phyloP scores from a whole-genome alignment of 495 filamentous ascomycete genomes.

The Daldinia vernicosa region DNA sequence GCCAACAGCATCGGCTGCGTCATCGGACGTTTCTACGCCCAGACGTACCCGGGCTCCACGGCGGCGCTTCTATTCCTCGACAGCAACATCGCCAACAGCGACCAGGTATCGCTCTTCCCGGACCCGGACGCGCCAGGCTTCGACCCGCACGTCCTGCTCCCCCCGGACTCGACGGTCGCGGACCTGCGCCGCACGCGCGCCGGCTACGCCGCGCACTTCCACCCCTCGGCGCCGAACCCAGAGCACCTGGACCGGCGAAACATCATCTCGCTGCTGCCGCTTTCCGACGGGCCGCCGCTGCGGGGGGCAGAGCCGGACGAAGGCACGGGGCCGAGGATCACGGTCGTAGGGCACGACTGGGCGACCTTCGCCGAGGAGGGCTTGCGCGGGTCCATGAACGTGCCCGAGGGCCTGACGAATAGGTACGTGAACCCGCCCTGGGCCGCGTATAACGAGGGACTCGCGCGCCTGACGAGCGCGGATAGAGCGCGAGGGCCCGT shows the following conservation, averaged over 20 bases:
- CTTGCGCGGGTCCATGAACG: constrained; percentile 47
- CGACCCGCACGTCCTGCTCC: constrained; percentile 49
- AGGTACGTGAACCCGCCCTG: constrained; percentile 64
- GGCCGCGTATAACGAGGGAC: constrained; percentile 65
- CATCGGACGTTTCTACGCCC: constrained; percentile 65
- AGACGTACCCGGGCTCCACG: constrained; percentile 56
- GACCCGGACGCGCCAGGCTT: constrained; percentile 65
- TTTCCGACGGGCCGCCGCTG: constrained; percentile 58
- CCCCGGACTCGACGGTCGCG: constrained; percentile 54
- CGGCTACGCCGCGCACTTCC: constrained; percentile 56
- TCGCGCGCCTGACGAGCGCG: constrained; percentile 56
- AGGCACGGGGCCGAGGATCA: constrained; percentile 52
- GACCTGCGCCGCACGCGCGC: constrained; percentile 57
- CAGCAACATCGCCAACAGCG: constrained; percentile 67
- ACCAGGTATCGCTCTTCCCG: constrained; percentile 68
- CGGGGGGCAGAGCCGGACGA: constrained; percentile 28
- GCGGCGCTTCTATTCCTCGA: constrained; percentile 66
- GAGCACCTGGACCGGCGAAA: constrained; percentile 65
- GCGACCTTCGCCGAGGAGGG: constrained; percentile 65
- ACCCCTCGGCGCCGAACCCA: constrained; percentile 62
- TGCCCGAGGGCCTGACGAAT: constrained; percentile 56
- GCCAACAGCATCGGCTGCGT: constrained; percentile 69
- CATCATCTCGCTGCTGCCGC: constrained; percentile 59
- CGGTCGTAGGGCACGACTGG: constrained; percentile 69
- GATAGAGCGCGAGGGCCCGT: constrained; percentile 57